phyloP scores from a whole-genome alignment of 2,329 filamentous ascomycete genomes.

The Apiospora phragmitis region DNA sequence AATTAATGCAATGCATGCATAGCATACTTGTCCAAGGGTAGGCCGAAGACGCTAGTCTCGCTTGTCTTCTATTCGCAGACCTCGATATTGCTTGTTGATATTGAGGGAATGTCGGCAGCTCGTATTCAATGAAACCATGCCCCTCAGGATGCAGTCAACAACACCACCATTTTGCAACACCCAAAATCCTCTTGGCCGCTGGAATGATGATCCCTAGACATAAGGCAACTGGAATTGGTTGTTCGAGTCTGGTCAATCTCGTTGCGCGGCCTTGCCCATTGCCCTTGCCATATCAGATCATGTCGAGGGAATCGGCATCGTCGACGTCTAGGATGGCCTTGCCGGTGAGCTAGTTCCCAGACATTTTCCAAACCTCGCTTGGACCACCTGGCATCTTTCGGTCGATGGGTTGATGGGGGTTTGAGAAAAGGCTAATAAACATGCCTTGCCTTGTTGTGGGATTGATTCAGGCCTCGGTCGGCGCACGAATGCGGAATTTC shows the following conservation, averaged over 20 bases:
- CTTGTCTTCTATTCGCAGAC: conserved; percentile 1
- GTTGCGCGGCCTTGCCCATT: neutral
- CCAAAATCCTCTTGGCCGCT: neutral
- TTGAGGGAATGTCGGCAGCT: neutral
- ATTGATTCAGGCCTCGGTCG: conserved; percentile 6
- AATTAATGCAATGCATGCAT: conserved; percentile 7
- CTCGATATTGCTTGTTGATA: conserved; percentile 1
- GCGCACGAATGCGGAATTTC: neutral
- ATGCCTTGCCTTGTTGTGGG: neutral
- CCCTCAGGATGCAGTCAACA: neutral
- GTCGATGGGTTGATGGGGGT: neutral
- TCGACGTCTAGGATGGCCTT: neutral
- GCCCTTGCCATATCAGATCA: conserved; percentile 1
- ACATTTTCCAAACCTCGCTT: conserved; percentile 2
- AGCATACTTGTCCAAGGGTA: neutral
- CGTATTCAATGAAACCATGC: neutral
- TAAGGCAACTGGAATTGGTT: neutral
- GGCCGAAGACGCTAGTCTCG: neutral
- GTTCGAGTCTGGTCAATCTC: neutral
- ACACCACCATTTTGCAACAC: neutral
- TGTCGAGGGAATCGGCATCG: neutral
- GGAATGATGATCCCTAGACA: neutral
- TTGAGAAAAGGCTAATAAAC: neutral
- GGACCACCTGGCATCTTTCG: neutral
- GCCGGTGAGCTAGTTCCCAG: neutral